Base-by-base conservation (phyloP, 2,329 filamentous ascomycete genomes). In the Dothidotthia symphoricarpi region DNA sequence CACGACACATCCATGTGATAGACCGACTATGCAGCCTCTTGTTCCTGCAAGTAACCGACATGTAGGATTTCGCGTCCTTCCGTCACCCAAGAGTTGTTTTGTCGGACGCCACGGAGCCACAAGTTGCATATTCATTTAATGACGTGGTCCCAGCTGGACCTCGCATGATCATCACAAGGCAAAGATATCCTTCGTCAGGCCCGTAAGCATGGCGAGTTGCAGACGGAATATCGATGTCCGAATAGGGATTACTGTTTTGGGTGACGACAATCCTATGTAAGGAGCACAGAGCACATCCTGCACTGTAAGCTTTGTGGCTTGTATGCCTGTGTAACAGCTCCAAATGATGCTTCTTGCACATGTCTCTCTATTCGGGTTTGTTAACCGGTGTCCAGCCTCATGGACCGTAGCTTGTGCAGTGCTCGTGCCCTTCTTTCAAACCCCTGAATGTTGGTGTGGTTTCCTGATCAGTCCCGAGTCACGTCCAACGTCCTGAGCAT, bases 241-340 rank as follows among this genome's bases (percentile, higher is more conserved):
- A 31, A 27, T 45, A 43, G 41, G 41, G 43, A 50, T 43, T 45
- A 38, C 39, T 36, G n/a, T 31, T 31, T 31, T 38, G 12, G 32
- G 39, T 36, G 16, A 31, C 37, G 27, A 38, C 32, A 28, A 32
- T 19, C 24, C 16, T 31, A 46, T 22, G 36, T 41, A 49, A 46
- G 40, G 40, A 49, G 33, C 15, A 19, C 35, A 31, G n/a, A n/a
- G n/a, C n/a, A n/a, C n/a, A n/a, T 32, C 42, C 41, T 39, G 38
- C 39, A 34, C 40, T 16, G 37, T 44, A 50, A 51, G 39, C 45
- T 43, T 46, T 30, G 46, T 52, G 49, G 46, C 49, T 49, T 22
- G 37, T 42, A 43, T 39, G 22, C 34, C 25, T 27, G 50, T 52
- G 47, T 50, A 31, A 51, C 47, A 39, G 36, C 39, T 26, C 25